Conservation (phyloP, 192 early-diverging fungal species). For the Ramicandelaber brevisporus region DNA sequence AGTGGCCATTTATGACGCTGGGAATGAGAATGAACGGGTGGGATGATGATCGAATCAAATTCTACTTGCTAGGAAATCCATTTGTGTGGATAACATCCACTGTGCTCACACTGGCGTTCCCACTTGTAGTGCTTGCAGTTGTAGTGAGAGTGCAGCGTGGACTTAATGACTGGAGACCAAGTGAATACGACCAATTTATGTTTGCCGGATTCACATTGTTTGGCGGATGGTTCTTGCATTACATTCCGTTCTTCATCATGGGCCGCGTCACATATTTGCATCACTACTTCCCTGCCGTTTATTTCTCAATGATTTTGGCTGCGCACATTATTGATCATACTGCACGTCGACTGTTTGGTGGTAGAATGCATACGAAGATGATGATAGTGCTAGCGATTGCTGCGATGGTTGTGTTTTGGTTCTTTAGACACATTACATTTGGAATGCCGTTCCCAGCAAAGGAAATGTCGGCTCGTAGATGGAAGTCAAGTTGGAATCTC, state of each 20-base stretch:
- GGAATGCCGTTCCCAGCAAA: conserved; percentile 44
- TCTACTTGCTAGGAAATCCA: conserved; percentile 81
- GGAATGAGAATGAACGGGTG: conserved; percentile 90
- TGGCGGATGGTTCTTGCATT: conserved; percentile 85
- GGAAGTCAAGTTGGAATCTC: conserved; percentile 63
- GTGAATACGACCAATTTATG: conserved; percentile 41
- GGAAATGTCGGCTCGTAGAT: conserved; percentile 27
- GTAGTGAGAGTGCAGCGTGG: conserved; percentile 33
- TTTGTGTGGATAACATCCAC: conserved; percentile 69
- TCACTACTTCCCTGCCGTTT: conserved; percentile 90
- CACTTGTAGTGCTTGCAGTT: conserved; percentile 17
- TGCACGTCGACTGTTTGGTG: conserved; percentile 10
- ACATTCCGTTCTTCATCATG: conserved; percentile 86
- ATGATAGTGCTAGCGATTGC: conserved; percentile 7
- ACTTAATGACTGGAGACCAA: conserved; percentile 4
- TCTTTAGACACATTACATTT: conserved; percentile 59
- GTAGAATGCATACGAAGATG: conserved; percentile 3
- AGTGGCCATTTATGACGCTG: conserved; percentile 71
- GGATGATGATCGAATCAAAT: conserved; percentile 65
- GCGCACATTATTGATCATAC: conserved; percentile 59
- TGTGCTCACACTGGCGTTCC: conserved; percentile 21
- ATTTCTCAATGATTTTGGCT: conserved; percentile 69
- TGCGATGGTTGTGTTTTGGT: conserved; percentile 31
- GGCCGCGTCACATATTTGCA: conserved; percentile 89
- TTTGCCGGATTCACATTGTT: conserved; percentile 45